Evolutionary conservation across 805 yeast genomes (phyloP).

Genomic region (Barnettozyma siamensis): DNA sequence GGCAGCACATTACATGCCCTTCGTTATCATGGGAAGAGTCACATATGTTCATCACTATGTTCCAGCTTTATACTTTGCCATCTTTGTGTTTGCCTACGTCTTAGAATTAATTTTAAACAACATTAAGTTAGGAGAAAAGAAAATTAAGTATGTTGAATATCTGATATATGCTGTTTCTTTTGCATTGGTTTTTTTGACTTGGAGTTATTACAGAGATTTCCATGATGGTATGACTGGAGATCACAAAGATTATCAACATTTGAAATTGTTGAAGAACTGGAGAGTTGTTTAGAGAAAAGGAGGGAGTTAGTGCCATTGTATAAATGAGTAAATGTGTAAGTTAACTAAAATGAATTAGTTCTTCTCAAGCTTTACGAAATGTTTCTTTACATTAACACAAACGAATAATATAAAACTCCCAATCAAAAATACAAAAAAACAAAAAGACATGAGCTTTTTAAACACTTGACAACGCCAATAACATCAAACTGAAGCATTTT

Average conservation of each 20-base stretch:
- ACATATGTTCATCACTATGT: conserved; percentile 95
- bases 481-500: too few species aligned
- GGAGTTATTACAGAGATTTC: conserved; percentile 58
- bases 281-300: conserved; percentile 21
- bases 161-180: conserved; percentile 42
- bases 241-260: conserved; percentile 39
- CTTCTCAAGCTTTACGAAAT: too few species aligned
- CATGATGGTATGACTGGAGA: conserved; percentile 77
- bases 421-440: too few species aligned
- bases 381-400: too few species aligned
- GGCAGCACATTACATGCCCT: conserved; percentile 85
- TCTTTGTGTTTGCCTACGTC: conserved; percentile 48
- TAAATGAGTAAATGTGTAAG: too few species aligned
- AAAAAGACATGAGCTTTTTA: too few species aligned
- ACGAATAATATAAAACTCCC: too few species aligned
- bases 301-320: too few species aligned
- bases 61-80: conserved; percentile 93
- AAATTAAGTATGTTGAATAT: conserved; percentile 19
- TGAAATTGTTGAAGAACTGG: conserved; percentile 57
- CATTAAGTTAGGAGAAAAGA: conserved; percentile 6
- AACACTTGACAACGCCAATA: too few species aligned
- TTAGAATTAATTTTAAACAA: conserved; percentile 24
- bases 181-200: conserved; percentile 47
- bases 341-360: too few species aligned
- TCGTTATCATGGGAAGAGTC: conserved; percentile 91